Percentiles rank a stretch among this genome's conserved stretches.
phyloP scores from a whole-genome alignment of 2,329 filamentous ascomycete species.

The Epichloe amarillans region DNA sequence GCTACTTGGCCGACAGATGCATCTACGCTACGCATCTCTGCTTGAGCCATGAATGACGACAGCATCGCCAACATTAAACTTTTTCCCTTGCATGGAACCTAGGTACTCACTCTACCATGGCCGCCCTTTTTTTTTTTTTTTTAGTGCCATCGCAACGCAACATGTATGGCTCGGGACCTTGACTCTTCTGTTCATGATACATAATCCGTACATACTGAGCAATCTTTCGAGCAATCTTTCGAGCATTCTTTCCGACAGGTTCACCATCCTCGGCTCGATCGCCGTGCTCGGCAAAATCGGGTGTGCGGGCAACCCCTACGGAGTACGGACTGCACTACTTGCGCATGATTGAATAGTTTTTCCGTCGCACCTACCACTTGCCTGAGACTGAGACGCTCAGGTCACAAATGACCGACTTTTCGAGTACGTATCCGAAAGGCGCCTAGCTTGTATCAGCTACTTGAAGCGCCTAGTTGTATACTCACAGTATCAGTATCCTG shows the following conservation, averaged over 20 bases:
- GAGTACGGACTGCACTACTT: background rate
- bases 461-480: background rate
- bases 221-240: too few species aligned
- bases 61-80: constrained; percentile 2
- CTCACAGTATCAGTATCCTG: background rate
- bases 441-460: background rate
- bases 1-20: background rate
- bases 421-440: background rate
- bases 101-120: background rate
- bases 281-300: background rate
- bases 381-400: background rate
- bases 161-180: background rate
- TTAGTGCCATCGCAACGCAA: background rate
- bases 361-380: constrained; percentile 2
- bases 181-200: too few species aligned
- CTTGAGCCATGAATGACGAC: constrained; percentile 2
- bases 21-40: background rate
- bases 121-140: too few species aligned
- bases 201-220: too few species aligned
- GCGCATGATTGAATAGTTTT: constrained; percentile 1
- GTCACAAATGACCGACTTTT: background rate
- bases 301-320: background rate
- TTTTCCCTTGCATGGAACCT: background rate
- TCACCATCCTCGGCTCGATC: background rate
- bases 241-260: too few species aligned